Evolutionary conservation across 257 asterid genomes (phyloP).

Genomic region (Jacaranda mimosifolia): DNA sequence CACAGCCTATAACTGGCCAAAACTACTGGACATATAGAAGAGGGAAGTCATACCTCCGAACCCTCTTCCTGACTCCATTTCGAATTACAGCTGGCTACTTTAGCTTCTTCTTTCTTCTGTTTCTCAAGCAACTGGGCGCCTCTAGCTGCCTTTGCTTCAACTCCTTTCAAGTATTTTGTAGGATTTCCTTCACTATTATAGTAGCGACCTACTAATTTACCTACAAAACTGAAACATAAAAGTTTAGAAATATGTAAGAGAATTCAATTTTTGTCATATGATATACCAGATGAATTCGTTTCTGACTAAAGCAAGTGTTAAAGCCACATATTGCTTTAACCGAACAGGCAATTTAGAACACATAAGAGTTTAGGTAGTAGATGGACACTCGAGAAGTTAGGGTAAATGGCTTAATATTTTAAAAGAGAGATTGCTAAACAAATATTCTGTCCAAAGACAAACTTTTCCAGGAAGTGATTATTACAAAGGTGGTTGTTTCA

Average conservation of each 20-base stretch:
- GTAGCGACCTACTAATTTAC: slow-evolving; percentile 86
- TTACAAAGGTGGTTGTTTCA: background rate
- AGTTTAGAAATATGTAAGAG: background rate
- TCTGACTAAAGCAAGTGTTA: background rate
- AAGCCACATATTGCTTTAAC: slow-evolving; percentile 2
- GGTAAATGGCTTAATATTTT: background rate
- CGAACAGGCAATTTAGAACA: slow-evolving; percentile 4
- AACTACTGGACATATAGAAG: background rate
- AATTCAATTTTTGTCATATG: background rate
- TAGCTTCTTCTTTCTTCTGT: slow-evolving; percentile 85
- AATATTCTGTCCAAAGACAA: background rate
- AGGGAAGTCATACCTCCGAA: slow-evolving; percentile 67
- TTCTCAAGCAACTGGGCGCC: slow-evolving; percentile 91
- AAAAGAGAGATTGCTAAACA: background rate
- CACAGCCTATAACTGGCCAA: background rate
- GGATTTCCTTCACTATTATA: slow-evolving; percentile 78
- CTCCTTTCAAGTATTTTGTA: slow-evolving; percentile 87
- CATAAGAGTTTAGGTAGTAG: slow-evolving; percentile 3
- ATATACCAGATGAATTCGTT: background rate
- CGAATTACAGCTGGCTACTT: slow-evolving; percentile 81
- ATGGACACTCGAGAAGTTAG: slow-evolving; percentile 12
- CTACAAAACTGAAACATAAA: slow-evolving; percentile 61
- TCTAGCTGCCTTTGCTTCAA: slow-evolving; percentile 92
- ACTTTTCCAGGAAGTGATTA: background rate
- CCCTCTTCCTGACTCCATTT: slow-evolving; percentile 96